phyloP scores from a whole-genome alignment of 2,329 filamentous ascomycete species.

The Phoma sp. region DNA sequence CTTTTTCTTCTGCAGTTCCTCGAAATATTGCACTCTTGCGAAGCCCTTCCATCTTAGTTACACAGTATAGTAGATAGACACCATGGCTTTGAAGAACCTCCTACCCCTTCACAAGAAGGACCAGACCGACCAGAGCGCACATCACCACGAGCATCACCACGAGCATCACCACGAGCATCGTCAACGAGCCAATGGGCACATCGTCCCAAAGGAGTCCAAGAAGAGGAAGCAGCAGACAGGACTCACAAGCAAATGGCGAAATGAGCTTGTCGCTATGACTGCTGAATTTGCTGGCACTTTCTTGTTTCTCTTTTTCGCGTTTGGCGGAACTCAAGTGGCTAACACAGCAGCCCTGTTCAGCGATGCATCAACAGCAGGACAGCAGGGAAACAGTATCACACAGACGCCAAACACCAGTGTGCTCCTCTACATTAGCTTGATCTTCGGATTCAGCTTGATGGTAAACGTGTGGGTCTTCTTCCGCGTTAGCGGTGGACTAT shows the following conservation, averaged over 20 bases:
- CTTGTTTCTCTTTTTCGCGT: conserved; percentile 52
- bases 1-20: background rate
- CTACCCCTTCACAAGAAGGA: conserved; percentile 18
- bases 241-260: conserved; percentile 35
- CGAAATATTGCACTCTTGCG: background rate
- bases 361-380: conserved; percentile 29
- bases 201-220: conserved; percentile 7
- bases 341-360: conserved; percentile 38
- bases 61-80: background rate
- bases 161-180: conserved; percentile 13
- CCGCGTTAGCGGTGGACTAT: conserved; percentile 47
- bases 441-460: conserved; percentile 48
- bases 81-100: conserved; percentile 13
- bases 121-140: background rate
- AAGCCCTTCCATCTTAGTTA: background rate
- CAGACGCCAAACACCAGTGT: conserved; percentile 43
- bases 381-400: conserved; percentile 32
- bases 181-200: conserved; percentile 13
- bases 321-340: conserved; percentile 47
- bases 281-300: conserved; percentile 50
- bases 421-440: conserved; percentile 46
- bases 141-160: conserved; percentile 1
- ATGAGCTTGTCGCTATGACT: conserved; percentile 44
- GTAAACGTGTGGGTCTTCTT: conserved; percentile 52
- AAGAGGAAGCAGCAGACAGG: conserved; percentile 1